Base-by-base conservation (phyloP, 2,329 filamentous ascomycete genomes). In the Fusarium foetens region DNA sequence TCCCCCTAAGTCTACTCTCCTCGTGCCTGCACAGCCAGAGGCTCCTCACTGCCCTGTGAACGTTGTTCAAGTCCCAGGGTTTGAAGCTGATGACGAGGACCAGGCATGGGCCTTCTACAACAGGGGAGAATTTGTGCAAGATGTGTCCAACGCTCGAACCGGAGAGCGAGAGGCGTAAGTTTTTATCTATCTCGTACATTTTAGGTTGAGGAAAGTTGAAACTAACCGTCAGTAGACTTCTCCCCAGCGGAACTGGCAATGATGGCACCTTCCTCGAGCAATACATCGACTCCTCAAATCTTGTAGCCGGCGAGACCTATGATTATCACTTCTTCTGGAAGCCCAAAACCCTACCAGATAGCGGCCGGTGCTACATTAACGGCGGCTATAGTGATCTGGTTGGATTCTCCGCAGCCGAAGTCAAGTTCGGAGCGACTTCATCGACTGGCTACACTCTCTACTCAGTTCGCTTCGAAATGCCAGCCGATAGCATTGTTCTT, bases 251-350 rank as follows among this genome's bases (percentile, higher is more conserved):
- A 7, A 16, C 21, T 1, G 0, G 0, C 0, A 1, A 3, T 1
- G 7, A 55, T 4, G 29, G 1, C 1, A 41, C 9, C 2, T 43
- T 1, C 5, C 42, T 66, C 1, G 12, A 66, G 29, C 63, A 65
- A 19, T 6, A 4, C 0, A 33, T 66, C 3, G 8, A 3, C 5
- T 3, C 31, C 7, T 12, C 10, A 8, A 0, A 43, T 1, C 49
- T 66, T 2, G 5, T 2, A 10, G n/a, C 10, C 2, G 13, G 17
- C 16, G 63, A 66, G 4, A 7, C 3, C 0, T 66, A 66, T 8
- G 49, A 66, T 10, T 66, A 13, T 10, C 63, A 35, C 27, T 66
- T 66, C 61, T 66, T 66, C 8, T 66, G 63, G 63, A 66, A 66
- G 13, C 60, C 63, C 0, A 12, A 58, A 0, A 33, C 31, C 2